A percentile compares a stretch with the other conserved stretches of the same genome.
Conservation (phyloP, 2,329 filamentous ascomycete genomes). For the Talaromyces sp. region DNA sequence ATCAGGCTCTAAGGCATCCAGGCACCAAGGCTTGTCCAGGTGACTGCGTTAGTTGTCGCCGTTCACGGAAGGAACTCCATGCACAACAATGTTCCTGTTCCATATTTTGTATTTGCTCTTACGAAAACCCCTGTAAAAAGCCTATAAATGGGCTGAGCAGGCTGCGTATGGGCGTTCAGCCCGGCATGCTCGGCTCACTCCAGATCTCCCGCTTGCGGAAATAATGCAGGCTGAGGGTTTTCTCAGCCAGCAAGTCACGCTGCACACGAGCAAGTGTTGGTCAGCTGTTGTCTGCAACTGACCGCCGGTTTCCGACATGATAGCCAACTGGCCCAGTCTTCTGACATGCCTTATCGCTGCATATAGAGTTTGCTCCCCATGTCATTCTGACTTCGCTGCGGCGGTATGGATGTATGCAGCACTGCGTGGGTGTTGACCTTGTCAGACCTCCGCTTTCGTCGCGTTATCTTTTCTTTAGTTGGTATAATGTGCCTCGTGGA, state of each 20-base stretch:
- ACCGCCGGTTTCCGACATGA: neutral
- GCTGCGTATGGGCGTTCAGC: neutral
- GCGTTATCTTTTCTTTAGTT: neutral
- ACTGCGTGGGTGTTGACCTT: neutral
- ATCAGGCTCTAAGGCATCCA: neutral
- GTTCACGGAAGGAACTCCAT: neutral
- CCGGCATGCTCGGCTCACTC: neutral
- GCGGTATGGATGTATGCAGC: neutral
- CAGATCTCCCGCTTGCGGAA: constrained; percentile 10
- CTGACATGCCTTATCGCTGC: constrained; percentile 14
- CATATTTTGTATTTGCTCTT: neutral
- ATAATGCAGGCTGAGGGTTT: neutral
- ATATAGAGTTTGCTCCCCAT: neutral
- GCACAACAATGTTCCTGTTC: neutral
- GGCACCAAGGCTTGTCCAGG: neutral
- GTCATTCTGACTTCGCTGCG: constrained; percentile 9
- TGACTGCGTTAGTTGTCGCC: neutral
- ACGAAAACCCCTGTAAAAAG: neutral
- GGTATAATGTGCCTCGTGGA: constrained; percentile 4
- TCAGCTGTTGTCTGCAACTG: constrained; percentile 11
- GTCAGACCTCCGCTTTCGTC: constrained; percentile 24
- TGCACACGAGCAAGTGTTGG: neutral
- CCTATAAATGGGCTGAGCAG: neutral
- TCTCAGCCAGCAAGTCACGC: neutral
- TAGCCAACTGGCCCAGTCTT: neutral